These are phyloP conservation scores for Trichoderma sp. DNA, from an alignment of 2,329 filamentous ascomycete species.

Conservation along the genomic window DNA sequence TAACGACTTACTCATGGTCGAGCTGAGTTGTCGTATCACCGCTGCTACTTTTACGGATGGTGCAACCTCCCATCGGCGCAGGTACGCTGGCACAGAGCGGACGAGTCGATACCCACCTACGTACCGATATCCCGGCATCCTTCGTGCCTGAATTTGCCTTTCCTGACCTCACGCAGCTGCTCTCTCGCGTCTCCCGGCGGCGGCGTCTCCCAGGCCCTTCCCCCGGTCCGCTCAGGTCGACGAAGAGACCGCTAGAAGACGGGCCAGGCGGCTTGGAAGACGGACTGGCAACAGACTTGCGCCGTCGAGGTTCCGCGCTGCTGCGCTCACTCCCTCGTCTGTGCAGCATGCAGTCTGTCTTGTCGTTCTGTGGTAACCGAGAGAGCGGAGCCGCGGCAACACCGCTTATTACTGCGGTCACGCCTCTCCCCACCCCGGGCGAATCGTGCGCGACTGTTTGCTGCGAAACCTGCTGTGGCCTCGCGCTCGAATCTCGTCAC, in stretches of 20 bases:
- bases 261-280: constrained; percentile 23
- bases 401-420: constrained; percentile 33
- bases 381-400: constrained; percentile 32
- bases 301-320: constrained; percentile 18
- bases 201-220: constrained; percentile 3
- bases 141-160: not conserved
- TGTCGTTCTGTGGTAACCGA: constrained; percentile 24
- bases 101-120: not conserved
- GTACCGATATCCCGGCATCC: not conserved
- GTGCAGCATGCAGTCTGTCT: not conserved
- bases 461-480: constrained; percentile 10
- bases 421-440: constrained; percentile 29
- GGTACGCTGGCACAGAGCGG: too few species aligned
- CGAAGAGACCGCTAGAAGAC: constrained; percentile 21
- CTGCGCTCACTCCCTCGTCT: constrained; percentile 23
- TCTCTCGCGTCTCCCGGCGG: not conserved
- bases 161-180: too few species aligned
- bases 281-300: constrained; percentile 6
- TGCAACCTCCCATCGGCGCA: not conserved
- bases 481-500: constrained; percentile 12
- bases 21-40: not conserved
- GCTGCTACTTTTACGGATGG: not conserved
- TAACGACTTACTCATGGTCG: not conserved
- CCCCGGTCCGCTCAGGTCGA: not conserved
- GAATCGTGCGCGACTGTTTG: constrained; percentile 12